Percentiles rank a stretch among this genome's conserved stretches.
Conservation (phyloP, 2,329 filamentous ascomycete genomes). For the Ophiocordyceps camponoti-saundersi region DNA sequence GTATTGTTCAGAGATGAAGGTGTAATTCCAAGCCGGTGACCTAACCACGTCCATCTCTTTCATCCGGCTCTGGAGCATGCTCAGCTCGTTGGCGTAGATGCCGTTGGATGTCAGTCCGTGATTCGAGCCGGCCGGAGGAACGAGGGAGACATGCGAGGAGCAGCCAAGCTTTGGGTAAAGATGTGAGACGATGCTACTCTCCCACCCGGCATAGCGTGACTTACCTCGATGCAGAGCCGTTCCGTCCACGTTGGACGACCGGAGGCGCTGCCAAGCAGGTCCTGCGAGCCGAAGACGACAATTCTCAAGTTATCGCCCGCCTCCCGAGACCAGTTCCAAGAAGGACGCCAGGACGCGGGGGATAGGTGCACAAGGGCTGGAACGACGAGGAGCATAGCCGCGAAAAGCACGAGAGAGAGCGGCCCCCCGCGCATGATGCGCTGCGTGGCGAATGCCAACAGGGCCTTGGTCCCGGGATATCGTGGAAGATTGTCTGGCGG, state of each 20-base stretch:
- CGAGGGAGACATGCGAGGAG: conserved; percentile 25
- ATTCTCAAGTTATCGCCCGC: conserved; percentile 18
- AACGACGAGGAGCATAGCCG: conserved; percentile 9
- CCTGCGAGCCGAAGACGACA: conserved; percentile 32
- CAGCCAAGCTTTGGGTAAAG: conserved; percentile 24
- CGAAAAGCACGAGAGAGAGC: conserved; percentile 12
- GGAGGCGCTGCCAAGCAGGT: conserved; percentile 25
- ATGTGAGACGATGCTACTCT: not conserved
- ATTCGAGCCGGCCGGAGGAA: conserved; percentile 25
- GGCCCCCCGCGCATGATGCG: conserved; percentile 21
- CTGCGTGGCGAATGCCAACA: conserved; percentile 22
- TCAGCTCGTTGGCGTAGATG: conserved; percentile 26
- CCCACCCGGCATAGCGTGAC: not conserved
- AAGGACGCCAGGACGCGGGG: conserved; percentile 3
- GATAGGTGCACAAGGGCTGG: conserved; percentile 12
- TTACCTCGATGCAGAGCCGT: conserved; percentile 28
- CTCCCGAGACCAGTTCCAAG: not conserved
- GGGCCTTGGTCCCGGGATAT: conserved; percentile 9
- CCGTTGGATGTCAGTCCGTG: conserved; percentile 33
- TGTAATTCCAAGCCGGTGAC: conserved; percentile 23
- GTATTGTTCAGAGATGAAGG: conserved; percentile 24
- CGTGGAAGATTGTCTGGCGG: conserved; percentile 7
- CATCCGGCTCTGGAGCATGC: conserved; percentile 18
- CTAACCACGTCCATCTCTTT: conserved; percentile 13
- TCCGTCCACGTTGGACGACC: conserved; percentile 26